Base-by-base conservation (phyloP, 345 rosid genomes). In the Laguncularia racemosa region DNA sequence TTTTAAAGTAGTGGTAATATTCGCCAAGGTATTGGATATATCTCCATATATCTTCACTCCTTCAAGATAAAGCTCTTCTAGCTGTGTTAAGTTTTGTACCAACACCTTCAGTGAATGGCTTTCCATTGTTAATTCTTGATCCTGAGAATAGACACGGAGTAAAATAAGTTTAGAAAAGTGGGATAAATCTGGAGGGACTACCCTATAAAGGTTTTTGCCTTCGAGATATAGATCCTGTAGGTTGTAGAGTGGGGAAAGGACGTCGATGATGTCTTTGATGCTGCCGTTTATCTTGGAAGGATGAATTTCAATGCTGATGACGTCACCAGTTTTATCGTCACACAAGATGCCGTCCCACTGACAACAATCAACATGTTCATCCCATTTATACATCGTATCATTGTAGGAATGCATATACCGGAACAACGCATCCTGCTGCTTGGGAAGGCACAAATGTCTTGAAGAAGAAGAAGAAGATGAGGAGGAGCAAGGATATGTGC, bases 261-360 rank as follows among this genome's bases (percentile, higher is more conserved):
- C 48, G 20, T 38, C 47, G 50, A 17, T 23, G 53, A 44, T 67
- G 6, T 59, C 0, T 13, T 46, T 17, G 26, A 69, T 58, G 9
- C 0, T 26, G 13, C 60, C 72, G 0, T 0, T 0, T 43, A 72
- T 23, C 28, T 57, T 49, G 40, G 11, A 14, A 61, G 54, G 28
- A 54, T 53, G 23, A 64, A 21, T 64, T 53, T 33, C 11, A 2
- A 75, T 75, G 17, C 59, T 45, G n/a, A 74, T 56, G 6, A 74
- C 70, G 12, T 63, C 44, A 15, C 69, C 72, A 0, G 53, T 63
- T 14, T 6, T 48, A 2, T 0, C 2, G 14, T 70, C 53, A n/a
- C 67, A 60, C 2, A 21, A 56, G 2, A 67, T 58, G 13, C 79
- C 72, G 1, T 60, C 67, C 75, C 75, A 70, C 9, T 48, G 45